Base-by-base conservation (phyloP, 2,329 filamentous ascomycete genomes). In the Chaetomium globosum region DNA sequence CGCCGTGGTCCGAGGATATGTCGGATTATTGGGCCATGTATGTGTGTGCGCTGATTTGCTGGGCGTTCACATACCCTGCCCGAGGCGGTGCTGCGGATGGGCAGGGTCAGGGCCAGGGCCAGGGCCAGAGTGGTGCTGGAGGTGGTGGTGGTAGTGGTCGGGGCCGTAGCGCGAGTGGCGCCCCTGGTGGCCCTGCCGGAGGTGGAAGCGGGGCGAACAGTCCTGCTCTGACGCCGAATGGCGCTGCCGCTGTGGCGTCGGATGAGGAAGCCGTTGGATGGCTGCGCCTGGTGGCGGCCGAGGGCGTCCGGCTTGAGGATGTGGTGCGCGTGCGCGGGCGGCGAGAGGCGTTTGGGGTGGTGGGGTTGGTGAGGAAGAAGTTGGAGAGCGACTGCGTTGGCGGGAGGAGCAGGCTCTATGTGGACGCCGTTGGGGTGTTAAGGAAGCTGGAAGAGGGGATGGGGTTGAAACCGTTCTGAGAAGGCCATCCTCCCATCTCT, bases 41-140 rank as follows among this genome's bases (percentile, higher is more conserved):
- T 70, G 81, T 83, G 8, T 86, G 83, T 67, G 77, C 83, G 8
- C 77, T 88, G 58, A 83, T 87, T 68, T 86, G 82, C 75, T 88
- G 85, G 85, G 83, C 84, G 0, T 84, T 82, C 68, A 79, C 80
- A 2, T 77, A 83, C 64, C 73, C 73, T 10, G 66, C 66, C 56
- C n/a, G 28, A 19, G 26, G 58, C 6, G 57, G 60, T 36, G 58
- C 53, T 60, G 55, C 23, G 4, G 36, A 28, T 19, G 33, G 4
- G 16, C 67, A 63, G 53, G 23, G 63, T 13, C 51, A 53, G 13
- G n/a, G 30, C 19, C 33, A 55, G 30, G 12, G 28, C 7, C 30
- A 33, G 13, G 30, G 9, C 33, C 31, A 16, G 19, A 55, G 8
- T 55, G 31, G 52, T 23, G 30, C 21, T 9, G 30, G 53, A 3